Conservation (phyloP, 495 filamentous ascomycete species). For the Annulohypoxylon moriforme region DNA sequence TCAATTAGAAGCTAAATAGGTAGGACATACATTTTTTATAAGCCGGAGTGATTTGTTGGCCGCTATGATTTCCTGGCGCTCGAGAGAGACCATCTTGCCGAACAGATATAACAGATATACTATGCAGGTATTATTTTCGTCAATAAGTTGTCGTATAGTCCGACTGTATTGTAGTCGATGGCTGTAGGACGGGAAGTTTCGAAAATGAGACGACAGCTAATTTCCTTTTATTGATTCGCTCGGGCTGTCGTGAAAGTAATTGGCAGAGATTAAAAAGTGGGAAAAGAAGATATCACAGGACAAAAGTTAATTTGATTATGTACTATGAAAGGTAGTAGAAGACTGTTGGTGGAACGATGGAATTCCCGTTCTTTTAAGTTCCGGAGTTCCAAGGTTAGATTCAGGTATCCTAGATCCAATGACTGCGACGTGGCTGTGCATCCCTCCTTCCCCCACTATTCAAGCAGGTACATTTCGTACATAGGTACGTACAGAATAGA, state of each 20-base stretch:
- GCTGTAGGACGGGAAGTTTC: background rate
- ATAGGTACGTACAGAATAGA: background rate
- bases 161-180: background rate
- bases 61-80: slow-evolving; percentile 63
- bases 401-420: background rate
- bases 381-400: background rate
- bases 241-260: background rate
- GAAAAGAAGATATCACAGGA: background rate
- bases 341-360: slow-evolving; percentile 7
- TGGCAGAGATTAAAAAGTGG: background rate
- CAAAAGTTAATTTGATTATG: background rate
- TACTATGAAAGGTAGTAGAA: background rate
- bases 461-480: too few species aligned
- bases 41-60: slow-evolving; percentile 85
- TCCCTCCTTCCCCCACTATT: background rate
- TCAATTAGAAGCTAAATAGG: background rate
- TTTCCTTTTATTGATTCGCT: slow-evolving; percentile 7
- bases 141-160: background rate
- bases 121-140: background rate
- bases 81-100: slow-evolving; percentile 55
- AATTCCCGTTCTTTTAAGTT: slow-evolving; percentile 8
- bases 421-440: slow-evolving; percentile 1
- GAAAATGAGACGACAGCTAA: slow-evolving; percentile 2
- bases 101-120: too few species aligned
- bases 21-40: slow-evolving; percentile 77